These are phyloP conservation scores for Aureobasidium lini DNA, from an alignment of 2,329 filamentous ascomycete species.

Conservation along the genomic window DNA sequence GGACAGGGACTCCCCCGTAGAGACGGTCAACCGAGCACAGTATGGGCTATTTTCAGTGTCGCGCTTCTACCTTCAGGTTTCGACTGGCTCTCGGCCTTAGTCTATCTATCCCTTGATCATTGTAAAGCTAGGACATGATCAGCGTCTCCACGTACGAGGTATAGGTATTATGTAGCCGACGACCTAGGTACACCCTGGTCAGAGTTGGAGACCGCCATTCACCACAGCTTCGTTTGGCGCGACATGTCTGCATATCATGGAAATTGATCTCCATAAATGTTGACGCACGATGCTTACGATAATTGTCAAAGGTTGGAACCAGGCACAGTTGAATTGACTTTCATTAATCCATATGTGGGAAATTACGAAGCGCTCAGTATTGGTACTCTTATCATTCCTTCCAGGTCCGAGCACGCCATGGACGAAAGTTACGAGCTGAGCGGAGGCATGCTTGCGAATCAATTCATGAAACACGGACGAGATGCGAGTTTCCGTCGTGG, in stretches of 20 bases:
- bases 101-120: neutral
- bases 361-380: neutral
- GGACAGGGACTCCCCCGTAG: neutral
- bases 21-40: neutral
- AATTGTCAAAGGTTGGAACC: neutral
- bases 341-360: neutral
- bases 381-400: neutral
- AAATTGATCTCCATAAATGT: neutral
- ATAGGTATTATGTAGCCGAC: slow-evolving; percentile 1
- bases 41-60: neutral
- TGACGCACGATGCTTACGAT: neutral
- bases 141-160: neutral
- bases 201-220: neutral
- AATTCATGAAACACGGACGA: neutral
- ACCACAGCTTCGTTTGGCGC: neutral
- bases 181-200: neutral
- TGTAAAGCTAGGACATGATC: neutral
- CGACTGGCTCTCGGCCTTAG: neutral
- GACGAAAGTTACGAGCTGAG: neutral
- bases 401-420: slow-evolving; percentile 1
- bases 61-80: neutral
- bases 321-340: slow-evolving; percentile 5
- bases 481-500: neutral
- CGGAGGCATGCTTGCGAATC: neutral
- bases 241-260: neutral